Evolutionary conservation across 768 basidiomycete genomes (phyloP).

Genomic region (Naganishia antarctica): DNA sequence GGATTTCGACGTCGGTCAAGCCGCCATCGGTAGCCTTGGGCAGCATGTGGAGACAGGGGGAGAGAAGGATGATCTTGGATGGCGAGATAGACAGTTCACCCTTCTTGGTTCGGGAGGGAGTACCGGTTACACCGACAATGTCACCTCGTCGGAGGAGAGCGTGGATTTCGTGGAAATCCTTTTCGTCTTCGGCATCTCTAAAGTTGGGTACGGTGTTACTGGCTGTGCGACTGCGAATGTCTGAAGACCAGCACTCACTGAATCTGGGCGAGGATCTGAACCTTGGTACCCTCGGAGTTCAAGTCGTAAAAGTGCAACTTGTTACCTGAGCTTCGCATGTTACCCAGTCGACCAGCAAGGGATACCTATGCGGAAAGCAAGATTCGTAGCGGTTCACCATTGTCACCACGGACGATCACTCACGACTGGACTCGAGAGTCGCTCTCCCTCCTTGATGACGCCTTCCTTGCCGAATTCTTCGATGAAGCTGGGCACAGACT

Average conservation of each 20-base stretch:
- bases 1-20: constrained; percentile 92
- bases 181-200: constrained; percentile 48
- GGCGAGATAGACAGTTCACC: constrained; percentile 90
- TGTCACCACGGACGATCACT: constrained; percentile 34
- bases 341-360: constrained; percentile 86
- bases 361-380: constrained; percentile 44
- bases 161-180: constrained; percentile 65
- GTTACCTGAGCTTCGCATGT: constrained; percentile 71
- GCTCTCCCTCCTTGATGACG: constrained; percentile 62
- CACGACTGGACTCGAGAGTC: constrained; percentile 57
- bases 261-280: constrained; percentile 89
- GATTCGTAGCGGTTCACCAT: background rate
- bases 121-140: constrained; percentile 86
- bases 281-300: constrained; percentile 82
- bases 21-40: constrained; percentile 82
- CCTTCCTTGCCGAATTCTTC: constrained; percentile 67
- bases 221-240: too few relatives aligned
- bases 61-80: constrained; percentile 73
- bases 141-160: constrained; percentile 90
- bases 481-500: constrained; percentile 70
- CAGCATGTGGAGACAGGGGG: constrained; percentile 93
- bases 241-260: constrained; percentile 56
- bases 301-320: constrained; percentile 94
- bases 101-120: constrained; percentile 86
- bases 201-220: background rate